Base-by-base conservation (phyloP, 768 basidiomycete species). In the Wakefieldia striispora region DNA sequence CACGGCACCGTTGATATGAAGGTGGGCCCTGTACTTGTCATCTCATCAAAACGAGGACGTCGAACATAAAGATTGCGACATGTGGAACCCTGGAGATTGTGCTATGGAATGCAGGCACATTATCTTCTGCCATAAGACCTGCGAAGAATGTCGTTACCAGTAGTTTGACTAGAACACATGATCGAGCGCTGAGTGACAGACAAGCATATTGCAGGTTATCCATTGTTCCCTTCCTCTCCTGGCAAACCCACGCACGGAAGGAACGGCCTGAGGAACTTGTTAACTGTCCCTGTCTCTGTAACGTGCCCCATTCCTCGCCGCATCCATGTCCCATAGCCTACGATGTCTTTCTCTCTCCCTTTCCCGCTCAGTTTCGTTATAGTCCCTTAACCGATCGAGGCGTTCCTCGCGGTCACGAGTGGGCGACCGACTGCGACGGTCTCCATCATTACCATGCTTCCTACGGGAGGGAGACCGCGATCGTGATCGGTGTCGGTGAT, bases 281-380 rank as follows among this genome's bases (percentile, higher is more conserved):
- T 68, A 68, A 49, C 36, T 43, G 36, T 51, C 37, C 45, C 56
- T 64, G 43, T 51, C 37, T 46, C 56, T 64, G 43, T 50, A 39
- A 17, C 52, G 66, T 13, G 61, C 64, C 20, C 54, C 59, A 31
- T 78, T 70, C 53, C 80, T 72, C 42, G 69, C 60, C 11, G 70
- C 52, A 55, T 75, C 77, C 43, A 63, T 58, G 46, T 80, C 76
- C 83, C 83, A 83, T 38, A 78, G 63, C 56, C 73, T 72, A 20
- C 83, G 69, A 51, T 80, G 77, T 36, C 72, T 64, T 50, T 71
- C 74, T 38, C 79, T 57, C 45, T 62, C 67, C 38, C 24, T 62
- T 43, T 57, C 60, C 38, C 62, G 57, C 51, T 64, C 68, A 12
- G 39, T 44, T 48, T 59, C 59, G 42, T 63, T 57, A 26, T 72